A percentile compares a stretch with the other conserved stretches of the same genome.
Conservation (phyloP, 805 yeast genomes). For the Suhomyces vadensis region DNA sequence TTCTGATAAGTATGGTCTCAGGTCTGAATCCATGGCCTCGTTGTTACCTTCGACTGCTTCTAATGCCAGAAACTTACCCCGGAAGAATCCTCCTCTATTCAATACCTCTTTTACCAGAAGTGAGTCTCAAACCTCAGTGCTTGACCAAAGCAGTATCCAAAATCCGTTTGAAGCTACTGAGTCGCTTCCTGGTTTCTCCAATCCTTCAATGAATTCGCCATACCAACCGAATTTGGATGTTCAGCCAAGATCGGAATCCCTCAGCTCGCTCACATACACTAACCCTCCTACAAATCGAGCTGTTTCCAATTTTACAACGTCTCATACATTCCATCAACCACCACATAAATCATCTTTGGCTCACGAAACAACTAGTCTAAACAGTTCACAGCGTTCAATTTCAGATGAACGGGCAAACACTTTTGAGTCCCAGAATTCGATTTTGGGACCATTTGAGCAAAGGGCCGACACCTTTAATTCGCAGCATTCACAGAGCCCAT, state of each 20-base stretch:
- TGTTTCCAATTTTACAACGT: not conserved
- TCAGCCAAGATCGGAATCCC: slow-evolving; percentile 10
- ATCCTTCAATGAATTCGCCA: too few relatives aligned
- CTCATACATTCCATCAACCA: not conserved
- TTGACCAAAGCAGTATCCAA: too few relatives aligned
- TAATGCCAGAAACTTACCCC: too few relatives aligned
- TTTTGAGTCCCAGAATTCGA: too few relatives aligned
- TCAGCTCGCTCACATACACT: slow-evolving; percentile 7
- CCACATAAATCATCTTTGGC: not conserved
- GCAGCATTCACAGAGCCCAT: not conserved
- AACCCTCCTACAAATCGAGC: not conserved
- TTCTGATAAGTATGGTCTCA: slow-evolving; percentile 7
- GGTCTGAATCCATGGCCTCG: slow-evolving; percentile 1
- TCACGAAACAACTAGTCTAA: not conserved
- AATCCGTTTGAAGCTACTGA: not conserved
- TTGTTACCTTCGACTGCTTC: not conserved
- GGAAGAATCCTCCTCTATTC: not conserved
- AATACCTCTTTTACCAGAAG: too few relatives aligned
- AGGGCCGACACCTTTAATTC: not conserved
- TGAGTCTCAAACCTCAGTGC: too few relatives aligned
- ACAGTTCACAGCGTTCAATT: too few relatives aligned
- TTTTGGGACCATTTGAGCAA: too few relatives aligned
- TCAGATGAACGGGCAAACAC: too few relatives aligned
- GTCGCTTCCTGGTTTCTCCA: not conserved
- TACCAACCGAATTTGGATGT: not conserved